Evolutionary conservation across 2,329 filamentous ascomycete genomes (phyloP).

Genomic region (Stenocarpella maydis): DNA sequence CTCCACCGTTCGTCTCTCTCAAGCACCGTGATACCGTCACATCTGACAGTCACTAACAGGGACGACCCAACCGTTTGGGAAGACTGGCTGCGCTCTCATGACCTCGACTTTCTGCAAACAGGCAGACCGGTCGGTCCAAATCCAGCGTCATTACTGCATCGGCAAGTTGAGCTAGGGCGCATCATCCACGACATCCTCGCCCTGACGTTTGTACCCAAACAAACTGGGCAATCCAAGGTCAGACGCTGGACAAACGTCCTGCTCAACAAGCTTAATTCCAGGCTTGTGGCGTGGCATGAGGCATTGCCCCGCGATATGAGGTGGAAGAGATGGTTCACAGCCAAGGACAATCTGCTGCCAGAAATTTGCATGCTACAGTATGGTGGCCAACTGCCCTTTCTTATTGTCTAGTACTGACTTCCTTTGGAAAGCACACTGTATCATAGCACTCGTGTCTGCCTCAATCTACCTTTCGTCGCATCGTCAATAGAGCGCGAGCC

Average conservation of each 20-base stretch:
- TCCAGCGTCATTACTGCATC: not conserved
- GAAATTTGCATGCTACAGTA: slow-evolving; percentile 2
- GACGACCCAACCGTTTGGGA: not conserved
- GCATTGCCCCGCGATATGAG: not conserved
- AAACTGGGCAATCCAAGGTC: not conserved
- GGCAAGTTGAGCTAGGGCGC: not conserved
- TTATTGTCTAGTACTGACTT: not conserved
- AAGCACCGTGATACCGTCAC: not conserved
- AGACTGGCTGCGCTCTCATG: not conserved
- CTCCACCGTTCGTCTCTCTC: not conserved
- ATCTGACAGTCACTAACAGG: not conserved
- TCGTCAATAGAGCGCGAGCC: not conserved
- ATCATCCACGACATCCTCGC: slow-evolving; percentile 5
- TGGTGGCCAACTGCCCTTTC: not conserved
- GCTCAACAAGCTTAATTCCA: not conserved
- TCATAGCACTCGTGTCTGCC: slow-evolving; percentile 6
- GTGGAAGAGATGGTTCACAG: slow-evolving; percentile 1
- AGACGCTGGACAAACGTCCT: not conserved
- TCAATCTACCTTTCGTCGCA: not conserved
- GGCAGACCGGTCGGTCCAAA: not conserved
- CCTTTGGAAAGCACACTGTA: not conserved
- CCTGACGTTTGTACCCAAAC: not conserved
- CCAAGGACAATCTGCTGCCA: not conserved
- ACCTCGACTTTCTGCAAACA: not conserved
- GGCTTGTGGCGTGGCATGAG: slow-evolving; percentile 3